phyloP scores from a whole-genome alignment of 2,329 filamentous ascomycete species.

The Alternaria infectoria region DNA sequence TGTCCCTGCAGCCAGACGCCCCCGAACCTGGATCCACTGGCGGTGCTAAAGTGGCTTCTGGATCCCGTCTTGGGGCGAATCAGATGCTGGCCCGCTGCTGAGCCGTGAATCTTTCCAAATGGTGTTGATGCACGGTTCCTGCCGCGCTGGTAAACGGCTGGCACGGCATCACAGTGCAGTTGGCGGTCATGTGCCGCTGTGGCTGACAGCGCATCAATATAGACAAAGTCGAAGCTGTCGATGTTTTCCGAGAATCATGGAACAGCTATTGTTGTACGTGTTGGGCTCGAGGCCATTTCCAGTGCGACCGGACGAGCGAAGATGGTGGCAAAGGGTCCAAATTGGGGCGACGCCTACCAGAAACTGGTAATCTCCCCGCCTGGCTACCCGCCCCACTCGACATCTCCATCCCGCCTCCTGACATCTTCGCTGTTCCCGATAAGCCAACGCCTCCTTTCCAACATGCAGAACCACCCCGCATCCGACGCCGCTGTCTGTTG shows the following conservation, averaged over 20 bases:
- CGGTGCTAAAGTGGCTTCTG: slow-evolving; percentile 14
- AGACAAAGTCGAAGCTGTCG: background rate
- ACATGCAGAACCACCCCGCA: background rate
- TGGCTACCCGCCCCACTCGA: background rate
- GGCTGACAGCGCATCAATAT: background rate
- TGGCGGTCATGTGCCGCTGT: background rate
- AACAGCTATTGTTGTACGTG: background rate
- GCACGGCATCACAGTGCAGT: background rate
- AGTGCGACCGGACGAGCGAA: background rate
- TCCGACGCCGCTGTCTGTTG: background rate
- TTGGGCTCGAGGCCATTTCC: background rate
- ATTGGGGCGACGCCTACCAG: slow-evolving; percentile 1
- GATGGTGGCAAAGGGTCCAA: slow-evolving; percentile 5
- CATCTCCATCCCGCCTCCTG: background rate
- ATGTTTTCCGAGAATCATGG: background rate
- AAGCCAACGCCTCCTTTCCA: background rate
- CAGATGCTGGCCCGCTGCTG: slow-evolving; percentile 8
- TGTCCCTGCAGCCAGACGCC: slow-evolving; percentile 16
- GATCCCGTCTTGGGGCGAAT: slow-evolving; percentile 12
- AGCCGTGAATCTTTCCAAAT: background rate
- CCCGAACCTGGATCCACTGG: slow-evolving; percentile 19
- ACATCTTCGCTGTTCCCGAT: background rate
- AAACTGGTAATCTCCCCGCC: slow-evolving; percentile 7
- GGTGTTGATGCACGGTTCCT: background rate
- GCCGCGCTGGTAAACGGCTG: slow-evolving; percentile 3